Percentiles rank a stretch among this genome's conserved stretches.
Evolutionary conservation across 306 rosid species (phyloP).

Genomic region (Prunus armeniaca): DNA sequence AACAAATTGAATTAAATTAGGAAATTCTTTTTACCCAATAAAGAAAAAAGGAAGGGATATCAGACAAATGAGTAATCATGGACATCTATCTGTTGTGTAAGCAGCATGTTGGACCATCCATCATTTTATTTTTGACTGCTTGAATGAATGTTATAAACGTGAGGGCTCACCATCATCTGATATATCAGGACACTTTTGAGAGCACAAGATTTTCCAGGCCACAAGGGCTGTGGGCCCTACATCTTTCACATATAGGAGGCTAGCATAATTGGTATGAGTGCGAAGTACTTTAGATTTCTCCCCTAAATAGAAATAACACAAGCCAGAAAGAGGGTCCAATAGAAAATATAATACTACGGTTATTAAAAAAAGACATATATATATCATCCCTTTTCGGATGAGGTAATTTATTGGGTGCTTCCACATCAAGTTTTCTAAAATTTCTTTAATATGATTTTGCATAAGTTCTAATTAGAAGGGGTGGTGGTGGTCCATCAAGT

Average conservation of each 20-base stretch:
- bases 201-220: conserved; percentile 42
- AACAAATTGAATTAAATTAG: not conserved
- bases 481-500: conserved; percentile 93
- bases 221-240: conserved; percentile 1
- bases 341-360: not conserved
- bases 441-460: conserved; percentile 15
- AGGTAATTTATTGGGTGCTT: conserved; percentile 44
- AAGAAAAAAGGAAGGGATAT: conserved; percentile 1
- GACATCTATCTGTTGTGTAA: conserved; percentile 45
- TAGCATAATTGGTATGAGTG: conserved; percentile 18
- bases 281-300: conserved; percentile 17
- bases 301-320: conserved; percentile 32
- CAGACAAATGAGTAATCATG: conserved; percentile 59
- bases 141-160: conserved; percentile 63
- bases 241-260: not conserved
- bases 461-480: conserved; percentile 48
- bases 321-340: not conserved
- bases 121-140: conserved; percentile 62
- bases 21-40: not conserved
- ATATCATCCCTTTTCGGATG: conserved; percentile 15
- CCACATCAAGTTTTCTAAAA: conserved; percentile 38
- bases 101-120: conserved; percentile 65
- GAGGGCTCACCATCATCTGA: conserved; percentile 75
- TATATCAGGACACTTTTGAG: conserved; percentile 47
- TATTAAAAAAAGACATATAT: conserved; percentile 3